Percentiles rank a stretch among this genome's conserved stretches.
These are phyloP conservation scores for Malus fusca DNA, from an alignment of 306 rosid genomes.

Conservation along the genomic window DNA sequence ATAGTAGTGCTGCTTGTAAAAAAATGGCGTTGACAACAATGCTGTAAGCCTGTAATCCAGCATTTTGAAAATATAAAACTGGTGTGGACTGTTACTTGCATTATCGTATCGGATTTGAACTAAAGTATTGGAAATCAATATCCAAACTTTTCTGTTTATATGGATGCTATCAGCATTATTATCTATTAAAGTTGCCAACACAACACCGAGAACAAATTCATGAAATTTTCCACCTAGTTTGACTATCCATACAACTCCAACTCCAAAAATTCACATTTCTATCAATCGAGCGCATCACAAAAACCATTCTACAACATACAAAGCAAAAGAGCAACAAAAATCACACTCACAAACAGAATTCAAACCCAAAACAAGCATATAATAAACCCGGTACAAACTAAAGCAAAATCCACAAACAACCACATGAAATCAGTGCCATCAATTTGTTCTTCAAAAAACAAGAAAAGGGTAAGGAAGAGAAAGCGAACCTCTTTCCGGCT, in stretches of 20 bases:
- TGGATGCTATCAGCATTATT: neutral
- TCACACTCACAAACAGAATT: neutral
- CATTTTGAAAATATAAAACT: neutral
- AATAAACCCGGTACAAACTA: neutral
- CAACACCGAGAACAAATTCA: neutral
- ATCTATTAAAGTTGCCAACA: neutral
- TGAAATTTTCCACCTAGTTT: neutral
- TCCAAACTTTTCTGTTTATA: neutral
- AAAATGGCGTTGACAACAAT: neutral
- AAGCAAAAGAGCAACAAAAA: neutral
- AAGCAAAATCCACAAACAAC: neutral
- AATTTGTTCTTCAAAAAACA: neutral
- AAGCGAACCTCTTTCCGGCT: slow-evolving; percentile 72
- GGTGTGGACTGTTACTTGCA: neutral
- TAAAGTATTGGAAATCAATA: neutral
- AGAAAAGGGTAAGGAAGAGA: neutral
- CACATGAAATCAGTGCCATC: neutral
- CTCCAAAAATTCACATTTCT: neutral
- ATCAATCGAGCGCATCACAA: neutral
- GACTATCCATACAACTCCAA: neutral
- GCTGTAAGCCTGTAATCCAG: neutral
- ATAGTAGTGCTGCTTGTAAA: too few species aligned
- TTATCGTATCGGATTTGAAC: neutral
- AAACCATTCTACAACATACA: neutral
- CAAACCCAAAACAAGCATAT: neutral